Base-by-base conservation (phyloP, 805 yeast genomes). In the Blastobotrys chiropterorum region DNA sequence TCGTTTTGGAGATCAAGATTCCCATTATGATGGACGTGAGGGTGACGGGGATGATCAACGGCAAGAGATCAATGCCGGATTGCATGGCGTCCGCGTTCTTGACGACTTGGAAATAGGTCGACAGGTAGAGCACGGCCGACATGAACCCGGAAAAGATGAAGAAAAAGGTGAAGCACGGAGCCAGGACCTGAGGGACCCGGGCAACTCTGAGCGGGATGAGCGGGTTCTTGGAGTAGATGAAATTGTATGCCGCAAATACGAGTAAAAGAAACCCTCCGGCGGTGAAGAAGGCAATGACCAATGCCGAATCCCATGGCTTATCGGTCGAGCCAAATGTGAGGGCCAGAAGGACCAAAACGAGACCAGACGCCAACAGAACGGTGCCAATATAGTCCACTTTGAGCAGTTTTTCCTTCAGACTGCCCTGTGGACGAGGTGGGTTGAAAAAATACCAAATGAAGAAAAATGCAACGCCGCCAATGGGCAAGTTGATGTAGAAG, bases 401-500 rank as follows among this genome's bases (percentile, higher is more conserved):
- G 13, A 57, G 50, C 16, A 79, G 56, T 53, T 77, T 77, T 19
- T 67, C 64, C 38, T 58, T 62, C 44, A 71, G 49, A 16, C 66
- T 59, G 13, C 77, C 77, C n/a, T 59, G 60, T 0, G 79, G 73
- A 15, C 56, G 59, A 2, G 79, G 80, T 11, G 83, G 82, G 31
- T 72, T 67, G 63, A 77, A 77, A 19, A 73, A 68, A 3, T 72
- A 54, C 3, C 70, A 41, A 15, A 80, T 62, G 3, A 72, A 56
- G 0, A 61, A 59, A 17, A 73, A 60, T 0, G 81, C 76, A 0
- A 71, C 2, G 1, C 84, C 88, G 11, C 86, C 86, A 39, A 83
- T 65, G 2, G 88, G 87, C 42, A 85, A 64, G 63, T 83, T 85
- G 55, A 85, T 73, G 66, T 79, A 85, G 63, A 83, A 85, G 60